phyloP scores from a whole-genome alignment of 2,329 filamentous ascomycete genomes.

The Exserohilum rostratum region DNA sequence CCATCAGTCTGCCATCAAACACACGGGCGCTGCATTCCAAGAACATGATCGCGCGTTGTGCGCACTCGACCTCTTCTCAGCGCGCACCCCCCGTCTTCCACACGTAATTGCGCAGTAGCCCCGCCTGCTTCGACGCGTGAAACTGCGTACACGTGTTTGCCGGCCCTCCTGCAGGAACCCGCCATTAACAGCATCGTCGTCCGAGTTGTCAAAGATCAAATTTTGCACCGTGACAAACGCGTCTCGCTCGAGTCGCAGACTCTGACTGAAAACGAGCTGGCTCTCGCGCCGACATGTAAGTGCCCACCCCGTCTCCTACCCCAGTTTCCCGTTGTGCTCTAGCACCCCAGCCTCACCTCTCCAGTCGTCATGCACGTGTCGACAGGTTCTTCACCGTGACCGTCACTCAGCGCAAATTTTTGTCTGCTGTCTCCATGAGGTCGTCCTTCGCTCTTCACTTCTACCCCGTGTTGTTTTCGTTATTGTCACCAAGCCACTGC shows the following conservation, averaged over 20 bases:
- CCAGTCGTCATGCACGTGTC: slow-evolving; percentile 7
- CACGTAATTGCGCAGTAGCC: slow-evolving; percentile 16
- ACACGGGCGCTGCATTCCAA: slow-evolving; percentile 1
- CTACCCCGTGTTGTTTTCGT: slow-evolving; percentile 5
- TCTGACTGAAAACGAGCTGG: not conserved
- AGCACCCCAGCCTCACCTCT: slow-evolving; percentile 7
- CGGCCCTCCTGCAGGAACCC: slow-evolving; percentile 18
- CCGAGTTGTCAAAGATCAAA: slow-evolving; percentile 14
- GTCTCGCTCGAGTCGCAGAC: not conserved
- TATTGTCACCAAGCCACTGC: slow-evolving; percentile 9
- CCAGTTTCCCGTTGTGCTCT: slow-evolving; percentile 8
- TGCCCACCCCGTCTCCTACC: slow-evolving; percentile 9
- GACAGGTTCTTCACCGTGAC: slow-evolving; percentile 8
- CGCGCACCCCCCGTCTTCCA: slow-evolving; percentile 6
- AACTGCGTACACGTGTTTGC: slow-evolving; percentile 34
- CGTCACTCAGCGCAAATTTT: slow-evolving; percentile 10
- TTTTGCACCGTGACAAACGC: slow-evolving; percentile 4
- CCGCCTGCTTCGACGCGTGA: slow-evolving; percentile 34
- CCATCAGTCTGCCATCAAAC: slow-evolving; percentile 6
- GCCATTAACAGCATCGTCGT: slow-evolving; percentile 17
- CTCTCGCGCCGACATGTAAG: slow-evolving; percentile 15
- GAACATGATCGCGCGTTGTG: slow-evolving; percentile 28
- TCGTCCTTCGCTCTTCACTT: not conserved
- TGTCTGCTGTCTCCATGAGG: not conserved
- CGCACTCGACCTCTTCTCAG: slow-evolving; percentile 8